phyloP scores from a whole-genome alignment of 352 stramenopile genomes.

The Phytopythium boreale region DNA sequence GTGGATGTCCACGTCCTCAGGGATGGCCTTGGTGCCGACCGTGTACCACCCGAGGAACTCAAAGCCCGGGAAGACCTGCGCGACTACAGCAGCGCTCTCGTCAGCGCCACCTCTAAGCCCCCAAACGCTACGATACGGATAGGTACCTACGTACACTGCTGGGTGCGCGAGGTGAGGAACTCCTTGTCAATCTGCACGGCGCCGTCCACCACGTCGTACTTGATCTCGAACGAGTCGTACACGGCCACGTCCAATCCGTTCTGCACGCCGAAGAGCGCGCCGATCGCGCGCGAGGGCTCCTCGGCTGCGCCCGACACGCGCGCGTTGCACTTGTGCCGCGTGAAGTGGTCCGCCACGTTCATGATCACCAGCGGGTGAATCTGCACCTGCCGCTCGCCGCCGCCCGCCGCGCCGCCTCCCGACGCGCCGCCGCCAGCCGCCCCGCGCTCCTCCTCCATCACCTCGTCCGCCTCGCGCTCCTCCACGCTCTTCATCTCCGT shows the following conservation, averaged over 20 bases:
- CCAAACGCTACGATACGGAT: too few relatives aligned
- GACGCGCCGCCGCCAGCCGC: conserved; percentile 37
- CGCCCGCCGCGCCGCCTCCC: conserved; percentile 22
- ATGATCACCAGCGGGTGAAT: conserved; percentile 91
- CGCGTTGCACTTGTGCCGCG: conserved; percentile 71
- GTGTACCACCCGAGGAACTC: conserved; percentile 90
- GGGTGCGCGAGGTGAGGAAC: conserved; percentile 71
- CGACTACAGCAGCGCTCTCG: conserved; percentile 29
- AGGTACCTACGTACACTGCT: conserved; percentile 85
- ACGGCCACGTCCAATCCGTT: conserved; percentile 77
- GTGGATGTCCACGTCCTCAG: conserved; percentile 76
- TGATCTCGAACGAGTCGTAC: conserved; percentile 89
- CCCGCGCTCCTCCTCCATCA: conserved; percentile 40
- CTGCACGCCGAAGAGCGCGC: conserved; percentile 92
- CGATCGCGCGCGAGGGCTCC: conserved; percentile 63
- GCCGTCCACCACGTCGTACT: conserved; percentile 50
- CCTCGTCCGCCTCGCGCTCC: conserved; percentile 30
- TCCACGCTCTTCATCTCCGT: conserved; percentile 54
- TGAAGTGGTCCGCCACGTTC: conserved; percentile 95
- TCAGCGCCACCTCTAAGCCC: not conserved
- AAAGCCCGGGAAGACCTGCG: conserved; percentile 84
- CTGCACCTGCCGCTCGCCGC: conserved; percentile 66
- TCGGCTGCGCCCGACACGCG: conserved; percentile 28
- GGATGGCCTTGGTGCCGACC: conserved; percentile 60
- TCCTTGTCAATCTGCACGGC: conserved; percentile 81